Evolutionary conservation across 192 early-diverging fungal species (phyloP), one percentile per base, ranked within the genome.

Genomic region (Endogone sp.): DNA sequence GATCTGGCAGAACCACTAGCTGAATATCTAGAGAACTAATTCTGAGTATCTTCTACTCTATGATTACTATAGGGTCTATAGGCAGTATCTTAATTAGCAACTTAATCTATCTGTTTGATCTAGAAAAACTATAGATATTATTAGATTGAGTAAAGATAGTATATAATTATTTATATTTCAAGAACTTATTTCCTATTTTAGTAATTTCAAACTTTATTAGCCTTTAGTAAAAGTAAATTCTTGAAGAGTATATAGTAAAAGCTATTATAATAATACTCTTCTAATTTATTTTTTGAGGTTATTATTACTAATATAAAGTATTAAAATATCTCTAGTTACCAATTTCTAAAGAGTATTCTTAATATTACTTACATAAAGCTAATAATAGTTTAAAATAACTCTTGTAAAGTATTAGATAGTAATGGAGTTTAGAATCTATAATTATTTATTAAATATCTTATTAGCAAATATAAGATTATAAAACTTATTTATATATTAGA

Each of bases 21-120:
- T 66, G 59, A 72, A 75, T 67, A 21, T 67, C 56, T 26, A 79
- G 60, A 55, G 62, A 66, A 63, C 72, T 59, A 66, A 72, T 75
- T 71, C 37, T 67, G 54, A 75, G 61, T 28, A 32, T 60, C 60
- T 67, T 72, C 72, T 63, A 75, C 65, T 75, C 73, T 29, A 69
- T 65, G 66, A 75, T 71, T 37, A 75, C 70, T 54, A 69, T 66
- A 49, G 31, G 60, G 24, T 64, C 72, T 66, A 27, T 55, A 63
- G 60, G 55, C 44, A 67, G 77, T 64, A 71, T 37, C 2, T 66
- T 69, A 24, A 75, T 64, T 30, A 79, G 25, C 70, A 72, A 71
- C 66, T 65, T 58, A 25, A 69, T 72, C 70, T 49, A 62, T 60
- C 63, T 69, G 65, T 54, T 49, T 32, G 3, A 64, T 66, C 57